Base-by-base conservation (phyloP, 2,329 filamentous ascomycete species). In the Colletotrichum sp. region DNA sequence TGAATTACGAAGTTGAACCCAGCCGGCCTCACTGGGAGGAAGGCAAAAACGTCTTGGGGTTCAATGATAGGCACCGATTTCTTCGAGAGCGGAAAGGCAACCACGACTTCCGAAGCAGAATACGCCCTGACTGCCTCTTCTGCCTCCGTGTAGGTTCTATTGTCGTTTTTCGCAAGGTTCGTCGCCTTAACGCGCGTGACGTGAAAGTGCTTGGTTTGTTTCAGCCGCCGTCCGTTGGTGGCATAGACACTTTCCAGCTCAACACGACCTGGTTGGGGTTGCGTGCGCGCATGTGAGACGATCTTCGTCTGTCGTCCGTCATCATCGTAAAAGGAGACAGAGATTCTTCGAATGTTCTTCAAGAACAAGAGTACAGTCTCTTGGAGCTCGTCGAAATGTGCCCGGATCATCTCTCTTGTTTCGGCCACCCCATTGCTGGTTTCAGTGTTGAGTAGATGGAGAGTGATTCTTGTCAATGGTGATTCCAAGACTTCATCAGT, bases 1-100 rank as follows among this genome's bases (percentile, higher is more conserved):
- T 90, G 88, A 9, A 90, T 87, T 1, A 89, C 78, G 52, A 90
- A 89, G 80, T 85, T 87, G 78, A 89, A 88, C 1, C 85, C 86
- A 58, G 83, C 80, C 6, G 18, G 18, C 48, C 48, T 55, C 2
- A 55, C 48, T 0, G 48, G 48, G 48, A 55, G 48, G 48, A 55
- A 55, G 18, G 48, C 48, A 55, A 55, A 90, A 1, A 89, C 73
- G 8, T 86, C 78, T 66, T 89, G 87, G 8, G 80, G 77, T 36
- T 85, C 78, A 7, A 86, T 73, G 4, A 87, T 66, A 0, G 88
- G 88, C 0, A 71, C 30, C 0, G 74, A 81, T 4, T 78, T 66
- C 0, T 55, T 78, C 77, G 83, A 79, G 2, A 89, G 32, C 1
- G 88, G 88, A 75, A 90, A 90, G 0, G 88, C 88, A 1, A 90